These are phyloP conservation scores for Euphorbia tirucalli DNA, from an alignment of 345 rosid genomes.

Conservation along the genomic window DNA sequence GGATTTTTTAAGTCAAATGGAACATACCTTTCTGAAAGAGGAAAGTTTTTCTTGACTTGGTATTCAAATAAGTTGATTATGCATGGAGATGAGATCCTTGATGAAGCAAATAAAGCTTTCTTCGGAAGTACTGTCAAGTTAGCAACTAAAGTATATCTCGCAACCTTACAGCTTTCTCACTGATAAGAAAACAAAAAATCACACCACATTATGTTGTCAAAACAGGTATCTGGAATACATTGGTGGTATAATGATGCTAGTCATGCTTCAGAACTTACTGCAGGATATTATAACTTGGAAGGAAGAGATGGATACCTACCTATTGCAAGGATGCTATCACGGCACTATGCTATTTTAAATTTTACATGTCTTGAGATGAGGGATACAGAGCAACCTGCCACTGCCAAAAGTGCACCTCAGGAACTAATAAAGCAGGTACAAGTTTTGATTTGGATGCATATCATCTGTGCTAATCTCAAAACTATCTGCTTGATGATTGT, in stretches of 20 bases:
- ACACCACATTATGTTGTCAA: constrained; percentile 8
- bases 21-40: constrained; percentile 55
- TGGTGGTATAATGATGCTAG: constrained; percentile 78
- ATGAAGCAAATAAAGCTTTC: constrained; percentile 70
- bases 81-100: constrained; percentile 79
- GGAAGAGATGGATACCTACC: constrained; percentile 78
- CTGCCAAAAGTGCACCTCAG: constrained; percentile 70
- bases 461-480: too few relatives aligned
- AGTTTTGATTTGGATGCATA: too few relatives aligned
- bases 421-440: constrained; percentile 80
- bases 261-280: constrained; percentile 87
- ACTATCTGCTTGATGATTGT: too few relatives aligned
- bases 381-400: constrained; percentile 53
- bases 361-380: constrained; percentile 88
- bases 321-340: constrained; percentile 63
- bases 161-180: neutral
- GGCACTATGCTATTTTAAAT: constrained; percentile 64
- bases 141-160: constrained; percentile 64
- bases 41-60: constrained; percentile 77
- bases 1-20: constrained; percentile 59
- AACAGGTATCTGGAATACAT: constrained; percentile 79
- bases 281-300: constrained; percentile 67
- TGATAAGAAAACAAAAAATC: neutral
- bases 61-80: constrained; percentile 62
- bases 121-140: constrained; percentile 67